phyloP scores from a whole-genome alignment of 371 early-diverging fungal genomes.

The Mucor ambiguus region DNA sequence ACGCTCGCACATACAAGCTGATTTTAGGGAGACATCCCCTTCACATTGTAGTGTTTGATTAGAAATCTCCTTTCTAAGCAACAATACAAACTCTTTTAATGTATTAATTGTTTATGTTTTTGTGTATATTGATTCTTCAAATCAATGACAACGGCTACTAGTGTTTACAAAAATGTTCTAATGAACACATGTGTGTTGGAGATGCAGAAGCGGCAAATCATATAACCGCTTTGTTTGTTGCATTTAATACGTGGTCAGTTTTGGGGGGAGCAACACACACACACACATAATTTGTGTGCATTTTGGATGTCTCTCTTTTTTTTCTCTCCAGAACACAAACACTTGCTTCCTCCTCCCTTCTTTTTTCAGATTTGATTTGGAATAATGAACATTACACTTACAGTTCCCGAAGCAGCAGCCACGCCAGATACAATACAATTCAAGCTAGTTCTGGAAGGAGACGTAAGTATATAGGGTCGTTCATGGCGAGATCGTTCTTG shows the following conservation, averaged over 20 bases:
- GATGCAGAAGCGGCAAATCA: not conserved
- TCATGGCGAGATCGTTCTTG: not conserved
- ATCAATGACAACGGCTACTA: not conserved
- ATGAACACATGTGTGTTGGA: not conserved
- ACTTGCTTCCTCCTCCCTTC: not conserved
- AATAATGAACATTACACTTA: conserved; percentile 12
- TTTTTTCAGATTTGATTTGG: not conserved
- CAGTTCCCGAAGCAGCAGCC: conserved; percentile 65
- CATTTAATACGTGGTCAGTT: not conserved
- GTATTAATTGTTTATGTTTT: conserved; percentile 1
- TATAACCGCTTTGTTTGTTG: not conserved
- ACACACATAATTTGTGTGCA: conserved; percentile 4
- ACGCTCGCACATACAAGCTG: not conserved
- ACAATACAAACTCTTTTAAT: not conserved
- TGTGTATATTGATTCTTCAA: not conserved
- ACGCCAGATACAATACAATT: conserved; percentile 64
- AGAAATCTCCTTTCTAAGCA: not conserved
- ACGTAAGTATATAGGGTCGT: conserved; percentile 21
- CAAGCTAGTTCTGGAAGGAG: conserved; percentile 51
- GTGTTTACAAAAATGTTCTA: not conserved
- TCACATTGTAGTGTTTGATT: not conserved
- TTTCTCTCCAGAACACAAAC: not conserved
- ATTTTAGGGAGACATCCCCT: conserved; percentile 1
- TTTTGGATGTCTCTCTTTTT: not conserved
- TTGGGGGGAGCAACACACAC: not conserved